Evolutionary conservation across 2,329 filamentous ascomycete species (phyloP), one percentile per base, ranked within the genome.

Genomic region (Pseudopithomyces maydicus): DNA sequence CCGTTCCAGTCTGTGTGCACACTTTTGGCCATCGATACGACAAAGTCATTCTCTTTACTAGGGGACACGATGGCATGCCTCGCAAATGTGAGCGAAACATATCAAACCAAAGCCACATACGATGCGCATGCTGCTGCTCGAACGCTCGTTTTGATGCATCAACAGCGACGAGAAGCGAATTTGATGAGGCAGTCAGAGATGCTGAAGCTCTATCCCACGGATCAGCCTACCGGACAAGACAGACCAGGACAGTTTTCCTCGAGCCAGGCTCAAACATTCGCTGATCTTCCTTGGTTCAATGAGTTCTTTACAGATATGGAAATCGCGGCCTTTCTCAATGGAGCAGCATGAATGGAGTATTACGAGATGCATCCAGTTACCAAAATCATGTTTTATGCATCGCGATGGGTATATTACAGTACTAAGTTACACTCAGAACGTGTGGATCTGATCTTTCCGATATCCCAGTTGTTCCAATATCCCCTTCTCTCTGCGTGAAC

Each of bases 1-100:
- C 84, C 84, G 0, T 87, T 87, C 58, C 84, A 86, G 52, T 79
- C 84, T 0, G 77, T 86, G 29, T 86, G 84, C 56, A 77, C 84
- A 0, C 71, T 86, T 5, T 73, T 87, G 1, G 82, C 82, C 0
- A 83, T 86, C 47, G 84, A 87, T 49, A 84, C 77, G 0, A 76
- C 77, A 0, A 74, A 82, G 0, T 81, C 81, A 0, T 71, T 85
- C 0, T 73, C 75, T 0, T 74, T 82, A 54, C 76, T 87, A 5
- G 72, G 74, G 2, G 80, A 83, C 20, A 84, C 83, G 0, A 82
- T 87, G 80, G 15, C 26, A 14, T 50, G 36, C 19, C 39, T 55
- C 74, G 72, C 52, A 79, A 78, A 2, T 70, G 82, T 57, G 6
- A 45, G 39, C 39, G 29, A 41, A 3, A 54, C 52, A 19, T 41